A percentile compares a stretch with the other conserved stretches of the same genome.
phyloP scores from a whole-genome alignment of 148 eudicot genomes.

The Limonium bicolor region DNA sequence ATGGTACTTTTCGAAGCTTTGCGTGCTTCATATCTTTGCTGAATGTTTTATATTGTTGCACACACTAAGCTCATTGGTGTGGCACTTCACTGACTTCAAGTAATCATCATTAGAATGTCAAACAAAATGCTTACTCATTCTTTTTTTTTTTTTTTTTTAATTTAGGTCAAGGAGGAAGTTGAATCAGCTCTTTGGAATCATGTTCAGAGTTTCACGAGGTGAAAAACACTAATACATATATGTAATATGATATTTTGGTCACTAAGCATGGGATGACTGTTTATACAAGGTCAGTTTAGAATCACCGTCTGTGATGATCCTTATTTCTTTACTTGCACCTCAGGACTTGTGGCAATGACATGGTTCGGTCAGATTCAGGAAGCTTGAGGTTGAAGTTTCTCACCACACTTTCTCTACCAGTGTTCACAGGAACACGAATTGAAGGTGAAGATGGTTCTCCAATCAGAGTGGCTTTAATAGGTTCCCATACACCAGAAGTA shows the following conservation, averaged over 20 bases:
- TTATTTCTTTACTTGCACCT: not conserved
- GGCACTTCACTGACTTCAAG: not conserved
- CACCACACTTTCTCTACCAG: constrained; percentile 59
- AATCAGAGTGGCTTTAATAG: constrained; percentile 51
- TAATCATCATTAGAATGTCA: too few species aligned
- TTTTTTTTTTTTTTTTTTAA: not conserved
- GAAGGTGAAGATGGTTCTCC: constrained; percentile 67
- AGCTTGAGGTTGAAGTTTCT: constrained; percentile 47
- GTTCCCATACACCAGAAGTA: constrained; percentile 30
- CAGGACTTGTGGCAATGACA: constrained; percentile 50
- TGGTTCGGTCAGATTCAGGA: constrained; percentile 37
- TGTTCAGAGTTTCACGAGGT: constrained; percentile 42
- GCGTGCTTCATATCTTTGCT: not conserved
- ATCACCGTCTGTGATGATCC: not conserved
- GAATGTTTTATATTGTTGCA: not conserved
- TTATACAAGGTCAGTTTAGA: constrained; percentile 1
- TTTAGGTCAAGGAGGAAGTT: constrained; percentile 92
- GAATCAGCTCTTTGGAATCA: constrained; percentile 65
- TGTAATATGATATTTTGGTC: too few species aligned
- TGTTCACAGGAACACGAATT: constrained; percentile 85
- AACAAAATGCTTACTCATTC: not conserved
- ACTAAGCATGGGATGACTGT: too few species aligned
- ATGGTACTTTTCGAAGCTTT: not conserved
- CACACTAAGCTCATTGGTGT: not conserved
- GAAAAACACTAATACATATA: constrained; percentile 8